phyloP scores from a whole-genome alignment of 352 stramenopile species.

The Phytophthora boehmeriae region DNA sequence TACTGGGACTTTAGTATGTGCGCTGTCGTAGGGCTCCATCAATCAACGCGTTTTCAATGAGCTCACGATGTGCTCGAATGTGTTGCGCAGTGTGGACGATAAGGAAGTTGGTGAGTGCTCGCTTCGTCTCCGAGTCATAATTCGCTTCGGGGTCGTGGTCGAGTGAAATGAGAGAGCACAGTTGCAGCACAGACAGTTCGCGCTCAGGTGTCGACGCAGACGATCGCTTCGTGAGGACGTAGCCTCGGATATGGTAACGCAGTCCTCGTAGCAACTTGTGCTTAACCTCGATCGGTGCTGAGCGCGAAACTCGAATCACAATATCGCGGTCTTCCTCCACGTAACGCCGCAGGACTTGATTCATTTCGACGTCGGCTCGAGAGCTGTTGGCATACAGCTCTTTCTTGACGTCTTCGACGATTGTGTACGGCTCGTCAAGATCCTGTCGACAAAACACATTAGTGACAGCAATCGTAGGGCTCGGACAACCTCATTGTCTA shows the following conservation, averaged over 20 bases:
- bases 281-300: constrained; percentile 59
- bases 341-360: constrained; percentile 62
- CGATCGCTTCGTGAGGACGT: constrained; percentile 45
- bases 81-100: constrained; percentile 34
- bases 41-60: constrained; percentile 36
- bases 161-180: constrained; percentile 36
- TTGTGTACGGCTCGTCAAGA: constrained; percentile 43
- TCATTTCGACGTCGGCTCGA: constrained; percentile 50
- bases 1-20: not conserved
- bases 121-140: constrained; percentile 29
- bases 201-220: constrained; percentile 19
- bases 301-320: constrained; percentile 44
- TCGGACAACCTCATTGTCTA: constrained; percentile 5
- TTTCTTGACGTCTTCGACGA: constrained; percentile 58
- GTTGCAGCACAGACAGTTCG: constrained; percentile 31
- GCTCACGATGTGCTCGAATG: constrained; percentile 38
- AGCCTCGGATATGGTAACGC: constrained; percentile 57
- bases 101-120: constrained; percentile 41
- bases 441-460: constrained; percentile 17
- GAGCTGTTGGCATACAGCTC: constrained; percentile 54
- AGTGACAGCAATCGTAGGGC: not conserved
- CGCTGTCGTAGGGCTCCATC: constrained; percentile 18
- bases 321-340: constrained; percentile 53
- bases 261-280: constrained; percentile 41
- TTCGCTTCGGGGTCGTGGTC: constrained; percentile 26